Base-by-base conservation (phyloP, 768 basidiomycete species). In the Paxillus ammoniavirescens region DNA sequence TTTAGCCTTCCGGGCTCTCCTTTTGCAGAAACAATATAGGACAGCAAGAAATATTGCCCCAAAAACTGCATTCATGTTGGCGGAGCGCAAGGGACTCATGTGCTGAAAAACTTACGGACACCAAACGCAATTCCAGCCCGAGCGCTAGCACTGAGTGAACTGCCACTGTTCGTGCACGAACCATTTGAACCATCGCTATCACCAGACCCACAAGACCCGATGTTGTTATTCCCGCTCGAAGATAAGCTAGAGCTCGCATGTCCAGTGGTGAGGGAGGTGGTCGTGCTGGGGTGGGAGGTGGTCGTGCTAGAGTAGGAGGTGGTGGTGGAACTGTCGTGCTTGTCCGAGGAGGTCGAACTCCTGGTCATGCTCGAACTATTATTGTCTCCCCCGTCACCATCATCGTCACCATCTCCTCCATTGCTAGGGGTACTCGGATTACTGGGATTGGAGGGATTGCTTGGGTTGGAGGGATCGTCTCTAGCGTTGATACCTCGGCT, bases 81-180 rank as follows among this genome's bases (percentile, higher is more conserved):
- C 15, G 40, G 13, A 52, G 12, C 35, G 18, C 17, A 30, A 50
- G 23, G 7, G 3, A 18, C 13, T 15, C 14, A 31, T 18, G 38
- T 17, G 8, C n/a, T 23, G 14, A 21, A 43, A n/a, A 42, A 59
- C 68, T 52, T 49, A 68, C 69, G 21, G 28, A 60, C 52, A 2
- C 61, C 65, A 28, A 70, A 54, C 5, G 62, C 62, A 7, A 70
- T 62, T 5, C 67, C 69, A 36, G 63, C 63, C 6, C 67, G 53
- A 3, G 57, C 58, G 30, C 60, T 61, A 35, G 51, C 28, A 18
- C 59, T 60, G 31, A 60, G 52, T 5, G 50, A 30, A 10, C 30
- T 31, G 35, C 41, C 35, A 21, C 21, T 42, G 40, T 14, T 52
- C 38, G 38, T 17, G 38, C 38, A 40, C 9, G 38, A 40, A n/a